A percentile compares a stretch with the other conserved stretches of the same genome.
Evolutionary conservation across 75 land plant species (phyloP).

Genomic region (Pinus tabuliformis): DNA sequence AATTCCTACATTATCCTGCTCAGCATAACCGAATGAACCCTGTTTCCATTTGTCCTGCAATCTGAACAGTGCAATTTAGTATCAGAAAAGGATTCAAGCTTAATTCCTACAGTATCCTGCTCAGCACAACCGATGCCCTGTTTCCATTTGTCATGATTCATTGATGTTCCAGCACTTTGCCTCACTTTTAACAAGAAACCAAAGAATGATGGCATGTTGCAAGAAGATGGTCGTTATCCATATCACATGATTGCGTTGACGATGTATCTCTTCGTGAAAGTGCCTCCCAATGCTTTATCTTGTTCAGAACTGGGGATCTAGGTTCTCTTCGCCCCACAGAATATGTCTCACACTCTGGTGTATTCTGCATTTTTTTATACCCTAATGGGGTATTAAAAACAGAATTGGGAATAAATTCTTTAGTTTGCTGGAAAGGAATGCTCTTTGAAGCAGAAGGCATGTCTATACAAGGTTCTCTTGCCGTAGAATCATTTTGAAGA

Average conservation of each 20-base stretch:
- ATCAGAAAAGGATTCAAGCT: not conserved
- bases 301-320: not conserved
- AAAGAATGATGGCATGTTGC: not conserved
- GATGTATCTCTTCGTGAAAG: not conserved
- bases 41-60: no score
- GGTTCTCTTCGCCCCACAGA: not conserved
- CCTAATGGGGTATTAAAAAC: not conserved
- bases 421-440: not conserved
- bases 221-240: not conserved
- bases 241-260: not conserved
- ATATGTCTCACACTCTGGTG: not conserved
- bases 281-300: not conserved
- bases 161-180: not conserved
- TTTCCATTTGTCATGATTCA: not conserved
- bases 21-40: no score
- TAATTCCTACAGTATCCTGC: not conserved
- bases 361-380: not conserved
- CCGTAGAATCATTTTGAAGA: no score
- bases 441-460: not conserved
- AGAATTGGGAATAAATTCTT: not conserved
- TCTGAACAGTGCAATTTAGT: not conserved
- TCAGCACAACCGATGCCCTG: not conserved
- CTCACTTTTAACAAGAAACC: not conserved
- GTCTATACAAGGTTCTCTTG: no score
- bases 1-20: not conserved